Evolutionary conservation across 176 grass and related monocot genomes (phyloP).

Genomic region (Zea luxurians): DNA sequence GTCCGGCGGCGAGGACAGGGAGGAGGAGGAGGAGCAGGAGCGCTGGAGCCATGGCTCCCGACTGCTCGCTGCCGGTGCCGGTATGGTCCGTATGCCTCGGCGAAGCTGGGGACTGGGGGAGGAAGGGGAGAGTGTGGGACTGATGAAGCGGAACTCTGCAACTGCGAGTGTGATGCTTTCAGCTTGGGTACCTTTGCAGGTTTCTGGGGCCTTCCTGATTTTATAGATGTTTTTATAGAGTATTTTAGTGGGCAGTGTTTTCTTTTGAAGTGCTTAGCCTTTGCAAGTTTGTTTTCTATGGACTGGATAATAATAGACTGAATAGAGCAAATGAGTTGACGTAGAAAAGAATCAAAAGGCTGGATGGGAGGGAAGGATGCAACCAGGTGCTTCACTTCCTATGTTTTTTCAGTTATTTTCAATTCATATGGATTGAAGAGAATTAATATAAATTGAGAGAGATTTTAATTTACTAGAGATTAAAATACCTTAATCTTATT

Average conservation of each 20-base stretch:
- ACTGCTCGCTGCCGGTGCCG: constrained; percentile 12
- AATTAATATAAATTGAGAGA: no score
- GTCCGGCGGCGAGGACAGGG: constrained; percentile 42
- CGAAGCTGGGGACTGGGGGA: neutral
- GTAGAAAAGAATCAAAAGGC: constrained; percentile 19
- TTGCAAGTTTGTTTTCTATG: constrained; percentile 1
- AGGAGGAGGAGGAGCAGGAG: constrained; percentile 47
- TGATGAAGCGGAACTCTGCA: neutral
- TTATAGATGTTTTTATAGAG: constrained; percentile 27
- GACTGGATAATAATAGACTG: neutral
- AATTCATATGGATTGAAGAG: no score
- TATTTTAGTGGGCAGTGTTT: constrained; percentile 8
- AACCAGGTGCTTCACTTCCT: no score
- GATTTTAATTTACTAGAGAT: no score
- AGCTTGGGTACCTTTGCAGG: constrained; percentile 10
- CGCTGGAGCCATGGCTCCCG: constrained; percentile 49
- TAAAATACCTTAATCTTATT: no score
- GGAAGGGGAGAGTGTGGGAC: neutral
- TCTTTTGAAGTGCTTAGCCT: constrained; percentile 2
- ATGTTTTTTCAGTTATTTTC: no score
- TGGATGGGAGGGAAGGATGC: neutral
- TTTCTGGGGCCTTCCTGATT: constrained; percentile 36
- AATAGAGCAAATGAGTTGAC: neutral
- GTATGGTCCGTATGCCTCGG: constrained; percentile 8
- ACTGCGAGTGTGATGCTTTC: constrained; percentile 3